Evolutionary conservation across 2,329 filamentous ascomycete genomes (phyloP).

Genomic region (Fusarium sp.): DNA sequence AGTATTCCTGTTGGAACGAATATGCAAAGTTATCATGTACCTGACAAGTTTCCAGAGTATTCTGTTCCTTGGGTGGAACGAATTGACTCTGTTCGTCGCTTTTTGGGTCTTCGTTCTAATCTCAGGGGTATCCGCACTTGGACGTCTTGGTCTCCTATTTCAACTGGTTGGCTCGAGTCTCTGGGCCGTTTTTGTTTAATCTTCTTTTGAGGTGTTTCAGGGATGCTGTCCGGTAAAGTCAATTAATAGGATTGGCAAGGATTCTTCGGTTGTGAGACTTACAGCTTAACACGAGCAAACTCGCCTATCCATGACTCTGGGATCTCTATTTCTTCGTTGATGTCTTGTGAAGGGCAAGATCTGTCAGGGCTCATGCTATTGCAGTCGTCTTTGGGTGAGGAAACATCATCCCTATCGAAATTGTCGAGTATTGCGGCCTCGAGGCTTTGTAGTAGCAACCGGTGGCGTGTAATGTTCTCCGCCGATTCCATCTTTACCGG

Average conservation of each 20-base stretch:
- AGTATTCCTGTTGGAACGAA: neutral
- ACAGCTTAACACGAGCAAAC: conserved; percentile 31
- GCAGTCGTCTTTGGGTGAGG: too few species aligned
- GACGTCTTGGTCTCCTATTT: neutral
- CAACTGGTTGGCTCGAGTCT: neutral
- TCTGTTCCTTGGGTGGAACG: conserved; percentile 9
- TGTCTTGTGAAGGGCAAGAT: neutral
- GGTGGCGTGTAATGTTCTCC: neutral
- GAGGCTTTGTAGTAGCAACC: neutral
- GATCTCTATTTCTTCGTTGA: neutral
- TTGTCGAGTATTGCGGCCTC: neutral
- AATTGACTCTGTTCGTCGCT: conserved; percentile 36
- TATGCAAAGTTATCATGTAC: neutral
- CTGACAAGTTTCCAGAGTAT: neutral
- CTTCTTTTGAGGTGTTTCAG: conserved; percentile 31
- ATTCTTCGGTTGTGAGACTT: neutral
- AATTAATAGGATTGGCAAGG: neutral
- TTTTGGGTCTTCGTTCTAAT: conserved; percentile 4
- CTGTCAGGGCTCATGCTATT: neutral
- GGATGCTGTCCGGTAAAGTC: conserved; percentile 24
- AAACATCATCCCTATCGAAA: neutral
- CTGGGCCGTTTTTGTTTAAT: neutral
- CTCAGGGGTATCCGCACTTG: neutral
- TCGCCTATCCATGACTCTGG: conserved; percentile 25
- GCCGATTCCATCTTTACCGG: neutral